These are phyloP conservation scores for Wickerhamiella kurtzmanii DNA, from an alignment of 805 yeast genomes.

Conservation along the genomic window DNA sequence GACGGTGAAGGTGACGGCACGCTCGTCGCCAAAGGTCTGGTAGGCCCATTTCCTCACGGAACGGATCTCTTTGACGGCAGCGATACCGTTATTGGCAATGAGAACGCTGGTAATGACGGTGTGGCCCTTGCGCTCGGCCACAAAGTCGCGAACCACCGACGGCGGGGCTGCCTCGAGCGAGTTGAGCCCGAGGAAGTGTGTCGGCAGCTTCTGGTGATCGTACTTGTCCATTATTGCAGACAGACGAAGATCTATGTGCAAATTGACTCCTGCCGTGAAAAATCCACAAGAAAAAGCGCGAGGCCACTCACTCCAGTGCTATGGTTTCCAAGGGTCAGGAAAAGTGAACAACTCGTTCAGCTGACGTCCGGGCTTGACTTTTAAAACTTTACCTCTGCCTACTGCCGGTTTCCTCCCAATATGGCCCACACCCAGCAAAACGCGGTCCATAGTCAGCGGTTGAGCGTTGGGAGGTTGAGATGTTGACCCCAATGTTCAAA, in stretches of 20 bases:
- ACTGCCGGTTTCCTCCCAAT: too few species aligned
- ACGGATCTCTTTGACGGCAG: conserved; percentile 96
- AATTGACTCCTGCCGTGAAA: too few species aligned
- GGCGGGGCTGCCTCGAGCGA: conserved; percentile 65
- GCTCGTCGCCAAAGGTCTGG: conserved; percentile 95
- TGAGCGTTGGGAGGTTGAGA: neutral
- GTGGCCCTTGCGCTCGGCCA: conserved; percentile 78
- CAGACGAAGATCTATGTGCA: too few species aligned
- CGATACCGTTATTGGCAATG: conserved; percentile 98
- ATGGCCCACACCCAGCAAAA: neutral
- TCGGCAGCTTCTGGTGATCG: conserved; percentile 35
- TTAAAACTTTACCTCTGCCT: too few species aligned
- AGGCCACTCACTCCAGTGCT: too few species aligned
- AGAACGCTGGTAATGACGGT: conserved; percentile 73
- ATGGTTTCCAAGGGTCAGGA: too few species aligned
- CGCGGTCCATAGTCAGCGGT: neutral
- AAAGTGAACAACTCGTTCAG: too few species aligned
- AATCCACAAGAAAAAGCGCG: too few species aligned
- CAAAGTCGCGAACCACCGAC: conserved; percentile 63
- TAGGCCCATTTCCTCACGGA: conserved; percentile 98
- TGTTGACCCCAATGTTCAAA: conserved; percentile 2
- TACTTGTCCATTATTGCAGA: conserved; percentile 15
- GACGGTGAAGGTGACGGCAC: conserved; percentile 84
- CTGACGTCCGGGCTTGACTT: too few species aligned
- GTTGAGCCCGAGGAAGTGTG: conserved; percentile 73